Percentiles rank a stretch among this genome's conserved stretches.
Evolutionary conservation across 768 basidiomycete species (phyloP).

Genomic region (Arthromyces matolae): DNA sequence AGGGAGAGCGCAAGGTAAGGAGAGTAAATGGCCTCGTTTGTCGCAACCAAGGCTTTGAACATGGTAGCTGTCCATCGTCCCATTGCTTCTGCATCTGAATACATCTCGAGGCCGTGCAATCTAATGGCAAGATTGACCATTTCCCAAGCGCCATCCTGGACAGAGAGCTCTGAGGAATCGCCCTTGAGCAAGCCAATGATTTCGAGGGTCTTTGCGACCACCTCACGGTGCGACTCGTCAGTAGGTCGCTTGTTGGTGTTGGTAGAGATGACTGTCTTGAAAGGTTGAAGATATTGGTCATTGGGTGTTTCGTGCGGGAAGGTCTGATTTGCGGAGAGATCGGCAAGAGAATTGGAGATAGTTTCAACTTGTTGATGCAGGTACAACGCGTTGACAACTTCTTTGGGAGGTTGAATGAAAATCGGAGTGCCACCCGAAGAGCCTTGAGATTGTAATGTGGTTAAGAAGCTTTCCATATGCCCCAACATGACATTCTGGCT

Average conservation of each 20-base stretch:
- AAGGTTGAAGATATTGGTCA: slow-evolving; percentile 7
- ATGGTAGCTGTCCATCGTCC: slow-evolving; percentile 15
- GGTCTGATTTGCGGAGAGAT: slow-evolving; percentile 3
- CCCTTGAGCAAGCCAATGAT: slow-evolving; percentile 9
- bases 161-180: slow-evolving; percentile 5
- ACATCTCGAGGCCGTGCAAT: slow-evolving; percentile 13
- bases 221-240: slow-evolving; percentile 7
- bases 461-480: slow-evolving; percentile 9
- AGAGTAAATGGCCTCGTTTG: slow-evolving; percentile 6
- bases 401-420: slow-evolving; percentile 3
- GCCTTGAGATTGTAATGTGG: slow-evolving; percentile 1
- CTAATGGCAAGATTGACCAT: slow-evolving; percentile 14
- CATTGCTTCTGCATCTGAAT: slow-evolving; percentile 13
- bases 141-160: slow-evolving; percentile 16
- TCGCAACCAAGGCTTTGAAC: slow-evolving; percentile 8
- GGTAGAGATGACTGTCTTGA: slow-evolving; percentile 6
- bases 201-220: slow-evolving; percentile 9
- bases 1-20: slow-evolving; percentile 12
- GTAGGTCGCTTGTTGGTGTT: background rate
- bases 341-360: slow-evolving; percentile 8
- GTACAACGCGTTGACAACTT: slow-evolving; percentile 8
- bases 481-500: slow-evolving; percentile 7
- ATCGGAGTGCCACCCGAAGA: background rate
- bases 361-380: slow-evolving; percentile 14
- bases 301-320: slow-evolving; percentile 8